Evolutionary conservation across 768 basidiomycete genomes (phyloP).

Genomic region (Pholiota conissans): DNA sequence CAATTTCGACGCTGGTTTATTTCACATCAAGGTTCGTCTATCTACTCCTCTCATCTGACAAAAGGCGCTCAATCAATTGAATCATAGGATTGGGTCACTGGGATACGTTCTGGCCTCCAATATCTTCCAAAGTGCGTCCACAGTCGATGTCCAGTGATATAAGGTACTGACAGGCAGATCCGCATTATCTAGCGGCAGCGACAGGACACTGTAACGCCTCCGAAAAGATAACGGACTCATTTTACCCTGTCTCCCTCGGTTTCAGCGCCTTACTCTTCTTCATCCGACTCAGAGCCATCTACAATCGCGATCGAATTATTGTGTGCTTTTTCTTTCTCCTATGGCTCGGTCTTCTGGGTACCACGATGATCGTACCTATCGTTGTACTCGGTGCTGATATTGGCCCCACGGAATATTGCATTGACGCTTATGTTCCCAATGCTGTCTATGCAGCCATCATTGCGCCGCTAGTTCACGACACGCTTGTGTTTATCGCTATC

Average conservation of each 20-base stretch:
- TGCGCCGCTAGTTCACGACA: constrained; percentile 6
- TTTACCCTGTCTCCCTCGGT: constrained; percentile 4
- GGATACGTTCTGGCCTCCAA: constrained; percentile 5
- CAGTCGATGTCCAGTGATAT: not conserved
- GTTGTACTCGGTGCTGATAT: constrained; percentile 5
- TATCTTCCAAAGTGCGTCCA: constrained; percentile 3
- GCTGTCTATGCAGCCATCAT: not conserved
- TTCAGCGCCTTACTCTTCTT: constrained; percentile 10
- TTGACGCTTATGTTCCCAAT: constrained; percentile 1
- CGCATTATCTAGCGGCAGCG: constrained; percentile 1
- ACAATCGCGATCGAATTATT: constrained; percentile 2
- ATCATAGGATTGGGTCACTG: constrained; percentile 2
- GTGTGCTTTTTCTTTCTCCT: constrained; percentile 1
- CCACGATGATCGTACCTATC: constrained; percentile 3
- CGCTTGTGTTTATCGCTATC: constrained; percentile 8
- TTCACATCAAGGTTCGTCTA: constrained; percentile 6
- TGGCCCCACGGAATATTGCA: constrained; percentile 9
- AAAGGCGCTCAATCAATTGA: not conserved
- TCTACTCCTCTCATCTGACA: not conserved
- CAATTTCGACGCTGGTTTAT: constrained; percentile 10
- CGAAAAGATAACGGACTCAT: constrained; percentile 4
- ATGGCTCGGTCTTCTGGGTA: constrained; percentile 5
- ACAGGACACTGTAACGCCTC: constrained; percentile 4
- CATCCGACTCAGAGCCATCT: constrained; percentile 7
- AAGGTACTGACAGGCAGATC: not conserved